These are phyloP conservation scores for Eragrostis nindensis DNA, from an alignment of 176 grass and related monocot genomes.

Conservation along the genomic window DNA sequence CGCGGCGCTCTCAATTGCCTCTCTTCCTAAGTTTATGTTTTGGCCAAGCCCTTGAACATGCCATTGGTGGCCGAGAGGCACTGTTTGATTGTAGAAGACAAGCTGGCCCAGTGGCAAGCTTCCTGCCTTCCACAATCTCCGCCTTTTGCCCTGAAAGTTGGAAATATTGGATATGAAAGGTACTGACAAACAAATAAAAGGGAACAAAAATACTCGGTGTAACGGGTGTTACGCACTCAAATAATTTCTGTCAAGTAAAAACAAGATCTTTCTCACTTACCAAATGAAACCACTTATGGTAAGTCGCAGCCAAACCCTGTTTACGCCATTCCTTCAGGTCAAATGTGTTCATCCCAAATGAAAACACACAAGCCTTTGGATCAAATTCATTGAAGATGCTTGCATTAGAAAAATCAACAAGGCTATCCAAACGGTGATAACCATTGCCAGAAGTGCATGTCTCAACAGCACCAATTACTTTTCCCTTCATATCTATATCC, in stretches of 20 bases:
- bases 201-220: neutral
- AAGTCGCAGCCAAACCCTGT: constrained; percentile 50
- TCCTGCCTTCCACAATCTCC: constrained; percentile 68
- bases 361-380: constrained; percentile 65
- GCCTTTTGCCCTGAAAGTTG: constrained; percentile 62
- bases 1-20: constrained; percentile 54
- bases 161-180: neutral
- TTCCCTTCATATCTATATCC: constrained; percentile 65
- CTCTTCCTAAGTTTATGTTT: constrained; percentile 31
- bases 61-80: constrained; percentile 67
- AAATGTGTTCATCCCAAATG: constrained; percentile 90
- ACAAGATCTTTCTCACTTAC: constrained; percentile 46
- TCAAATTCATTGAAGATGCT: constrained; percentile 56
- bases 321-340: constrained; percentile 76
- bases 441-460: constrained; percentile 48
- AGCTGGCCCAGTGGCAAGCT: constrained; percentile 76
- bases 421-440: constrained; percentile 52
- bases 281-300: constrained; percentile 69
- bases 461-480: constrained; percentile 71
- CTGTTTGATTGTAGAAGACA: constrained; percentile 76
- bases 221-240: neutral
- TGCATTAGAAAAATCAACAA: constrained; percentile 79
- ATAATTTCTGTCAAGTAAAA: neutral
- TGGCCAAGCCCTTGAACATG: constrained; percentile 71
- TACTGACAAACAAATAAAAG: neutral